phyloP scores from a whole-genome alignment of 305 asterid species.

The Fraxinus greggii region DNA sequence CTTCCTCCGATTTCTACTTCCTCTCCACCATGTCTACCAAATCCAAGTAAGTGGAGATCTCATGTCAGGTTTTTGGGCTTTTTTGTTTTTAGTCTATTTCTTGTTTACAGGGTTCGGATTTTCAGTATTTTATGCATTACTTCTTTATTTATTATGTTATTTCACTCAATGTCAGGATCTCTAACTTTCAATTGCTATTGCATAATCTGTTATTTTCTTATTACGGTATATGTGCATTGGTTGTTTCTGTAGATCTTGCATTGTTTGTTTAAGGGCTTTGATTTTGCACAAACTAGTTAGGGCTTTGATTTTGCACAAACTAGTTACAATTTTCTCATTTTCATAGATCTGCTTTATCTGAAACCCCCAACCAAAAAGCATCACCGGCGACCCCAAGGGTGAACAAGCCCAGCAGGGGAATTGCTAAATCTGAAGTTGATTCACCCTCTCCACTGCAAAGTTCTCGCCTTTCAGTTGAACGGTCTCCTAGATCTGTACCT shows the following conservation, averaged over 20 bases:
- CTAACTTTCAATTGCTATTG: not conserved
- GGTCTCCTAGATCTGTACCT: constrained; percentile 69
- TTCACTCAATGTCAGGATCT: not conserved
- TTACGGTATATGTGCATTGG: constrained; percentile 1
- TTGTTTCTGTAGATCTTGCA: constrained; percentile 28
- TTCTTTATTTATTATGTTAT: not conserved
- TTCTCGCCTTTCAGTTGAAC: constrained; percentile 61
- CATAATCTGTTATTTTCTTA: not conserved
- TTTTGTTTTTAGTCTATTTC: constrained; percentile 17
- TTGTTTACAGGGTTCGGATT: constrained; percentile 24
- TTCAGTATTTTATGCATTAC: not conserved
- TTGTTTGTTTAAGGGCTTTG: constrained; percentile 19
- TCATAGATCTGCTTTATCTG: constrained; percentile 69
- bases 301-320: constrained; percentile 15
- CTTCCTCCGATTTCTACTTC: constrained; percentile 11
- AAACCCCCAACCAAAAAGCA: constrained; percentile 59
- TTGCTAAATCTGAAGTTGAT: constrained; percentile 68
- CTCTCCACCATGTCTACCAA: constrained; percentile 64
- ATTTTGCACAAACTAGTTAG: constrained; percentile 5
- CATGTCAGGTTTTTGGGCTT: constrained; percentile 29
- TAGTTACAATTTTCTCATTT: constrained; percentile 22
- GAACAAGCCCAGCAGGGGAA: constrained; percentile 53
- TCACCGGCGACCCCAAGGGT: constrained; percentile 61
- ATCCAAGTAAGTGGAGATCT: constrained; percentile 83
- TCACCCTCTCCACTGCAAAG: constrained; percentile 64